Conservation (phyloP, 1,139 yeast genomes). For the Protomyces lactucae-debilis region DNA sequence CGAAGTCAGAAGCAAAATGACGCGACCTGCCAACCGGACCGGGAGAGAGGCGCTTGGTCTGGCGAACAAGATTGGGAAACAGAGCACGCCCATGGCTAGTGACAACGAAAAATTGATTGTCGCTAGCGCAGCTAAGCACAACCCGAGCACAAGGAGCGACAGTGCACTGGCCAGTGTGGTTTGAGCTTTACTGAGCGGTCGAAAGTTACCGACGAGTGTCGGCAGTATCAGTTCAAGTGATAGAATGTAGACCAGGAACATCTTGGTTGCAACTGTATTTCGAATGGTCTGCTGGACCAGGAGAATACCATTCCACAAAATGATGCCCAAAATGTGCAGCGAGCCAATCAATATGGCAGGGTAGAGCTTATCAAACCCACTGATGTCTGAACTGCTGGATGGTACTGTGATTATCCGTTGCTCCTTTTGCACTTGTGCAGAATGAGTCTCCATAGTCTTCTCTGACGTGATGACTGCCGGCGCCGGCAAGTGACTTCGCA, state of each 20-base stretch:
- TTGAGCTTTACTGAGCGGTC: conserved; percentile 22
- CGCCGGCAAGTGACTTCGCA: conserved; percentile 47
- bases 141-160: conserved; percentile 44
- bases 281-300: neutral
- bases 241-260: neutral
- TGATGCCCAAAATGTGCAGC: conserved; percentile 10
- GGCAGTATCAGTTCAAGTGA: conserved; percentile 10
- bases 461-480: conserved; percentile 27
- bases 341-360: conserved; percentile 8
- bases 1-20: conserved; percentile 4
- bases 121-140: conserved; percentile 66
- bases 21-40: neutral
- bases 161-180: conserved; percentile 11
- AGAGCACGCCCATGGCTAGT: conserved; percentile 58
- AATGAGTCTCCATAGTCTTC: neutral
- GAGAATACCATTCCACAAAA: conserved; percentile 23
- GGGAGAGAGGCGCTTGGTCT: conserved; percentile 40
- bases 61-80: conserved; percentile 67
- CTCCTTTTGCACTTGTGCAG: neutral
- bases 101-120: conserved; percentile 84
- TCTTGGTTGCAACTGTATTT: neutral
- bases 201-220: conserved; percentile 1
- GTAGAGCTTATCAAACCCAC: neutral
- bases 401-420: neutral
- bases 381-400: too few relatives aligned